Evolutionary conservation across 805 yeast genomes (phyloP).

Genomic region (Starmerella floricola): DNA sequence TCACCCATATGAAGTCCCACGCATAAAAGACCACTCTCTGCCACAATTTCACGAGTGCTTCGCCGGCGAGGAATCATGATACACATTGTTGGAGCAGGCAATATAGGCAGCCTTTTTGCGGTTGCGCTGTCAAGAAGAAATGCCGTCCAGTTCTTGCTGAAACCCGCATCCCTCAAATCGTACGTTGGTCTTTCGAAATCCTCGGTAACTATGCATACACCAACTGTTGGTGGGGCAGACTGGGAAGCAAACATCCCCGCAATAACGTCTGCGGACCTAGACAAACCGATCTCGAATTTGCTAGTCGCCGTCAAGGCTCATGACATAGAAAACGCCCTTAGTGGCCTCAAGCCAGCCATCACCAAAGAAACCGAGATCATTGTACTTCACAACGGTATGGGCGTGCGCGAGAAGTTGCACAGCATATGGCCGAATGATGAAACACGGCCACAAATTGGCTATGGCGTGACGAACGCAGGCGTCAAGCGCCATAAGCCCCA

Average conservation of each 20-base stretch:
- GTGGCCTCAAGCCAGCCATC: constrained; percentile 41
- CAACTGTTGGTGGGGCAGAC: constrained; percentile 33
- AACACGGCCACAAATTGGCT: constrained; percentile 46
- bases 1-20: neutral
- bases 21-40: neutral
- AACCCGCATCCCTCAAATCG: constrained; percentile 33
- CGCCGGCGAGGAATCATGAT: constrained; percentile 18
- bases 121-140: constrained; percentile 33
- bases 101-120: constrained; percentile 42
- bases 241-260: constrained; percentile 16
- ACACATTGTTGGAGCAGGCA: constrained; percentile 41
- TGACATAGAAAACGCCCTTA: constrained; percentile 53
- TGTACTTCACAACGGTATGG: constrained; percentile 79
- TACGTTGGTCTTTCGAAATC: constrained; percentile 27
- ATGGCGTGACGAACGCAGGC: constrained; percentile 79
- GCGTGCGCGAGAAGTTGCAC: constrained; percentile 44
- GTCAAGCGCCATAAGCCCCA: constrained; percentile 41
- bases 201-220: constrained; percentile 8
- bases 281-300: constrained; percentile 39
- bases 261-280: constrained; percentile 14
- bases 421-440: constrained; percentile 41
- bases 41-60: too few species aligned
- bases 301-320: constrained; percentile 72
- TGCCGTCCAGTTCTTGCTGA: constrained; percentile 34
- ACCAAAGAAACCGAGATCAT: constrained; percentile 43